Percentiles rank a stretch among this genome's conserved stretches.
phyloP scores from a whole-genome alignment of 441 rosid genomes.

The Pelargonium citronellum region DNA sequence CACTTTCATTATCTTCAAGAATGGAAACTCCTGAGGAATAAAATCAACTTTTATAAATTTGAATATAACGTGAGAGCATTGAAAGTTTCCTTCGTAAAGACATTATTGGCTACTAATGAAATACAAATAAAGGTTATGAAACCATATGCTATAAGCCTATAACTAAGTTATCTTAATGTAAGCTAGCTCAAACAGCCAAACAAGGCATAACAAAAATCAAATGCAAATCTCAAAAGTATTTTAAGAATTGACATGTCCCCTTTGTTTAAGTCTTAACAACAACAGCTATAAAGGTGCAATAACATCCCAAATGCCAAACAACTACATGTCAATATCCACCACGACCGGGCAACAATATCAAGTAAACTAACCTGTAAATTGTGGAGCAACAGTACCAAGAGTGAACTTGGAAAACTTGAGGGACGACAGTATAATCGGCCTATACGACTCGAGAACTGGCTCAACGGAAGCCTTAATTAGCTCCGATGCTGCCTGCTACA shows the following conservation, averaged over 20 bases:
- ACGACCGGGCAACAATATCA: background rate
- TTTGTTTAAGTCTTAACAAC: background rate
- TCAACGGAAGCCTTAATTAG: constrained; percentile 76
- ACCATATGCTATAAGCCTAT: background rate
- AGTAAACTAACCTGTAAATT: constrained; percentile 44
- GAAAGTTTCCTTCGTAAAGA: background rate
- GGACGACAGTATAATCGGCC: constrained; percentile 65
- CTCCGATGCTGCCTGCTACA: constrained; percentile 80
- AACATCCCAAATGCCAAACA: no score
- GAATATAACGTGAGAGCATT: background rate
- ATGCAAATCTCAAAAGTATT: background rate
- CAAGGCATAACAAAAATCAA: background rate
- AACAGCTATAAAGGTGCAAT: background rate
- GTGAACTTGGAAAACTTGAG: constrained; percentile 82
- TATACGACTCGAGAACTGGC: constrained; percentile 81
- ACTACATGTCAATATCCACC: background rate
- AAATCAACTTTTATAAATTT: no score
- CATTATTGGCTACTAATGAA: background rate
- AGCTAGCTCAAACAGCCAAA: background rate
- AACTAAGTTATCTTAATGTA: background rate
- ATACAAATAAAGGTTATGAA: background rate
- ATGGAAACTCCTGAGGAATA: constrained; percentile 42
- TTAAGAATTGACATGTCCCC: background rate
- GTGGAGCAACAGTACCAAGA: constrained; percentile 98
- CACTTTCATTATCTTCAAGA: constrained; percentile 42